Base-by-base conservation (phyloP, 2,329 filamentous ascomycete genomes). In the Xylaria sp. region DNA sequence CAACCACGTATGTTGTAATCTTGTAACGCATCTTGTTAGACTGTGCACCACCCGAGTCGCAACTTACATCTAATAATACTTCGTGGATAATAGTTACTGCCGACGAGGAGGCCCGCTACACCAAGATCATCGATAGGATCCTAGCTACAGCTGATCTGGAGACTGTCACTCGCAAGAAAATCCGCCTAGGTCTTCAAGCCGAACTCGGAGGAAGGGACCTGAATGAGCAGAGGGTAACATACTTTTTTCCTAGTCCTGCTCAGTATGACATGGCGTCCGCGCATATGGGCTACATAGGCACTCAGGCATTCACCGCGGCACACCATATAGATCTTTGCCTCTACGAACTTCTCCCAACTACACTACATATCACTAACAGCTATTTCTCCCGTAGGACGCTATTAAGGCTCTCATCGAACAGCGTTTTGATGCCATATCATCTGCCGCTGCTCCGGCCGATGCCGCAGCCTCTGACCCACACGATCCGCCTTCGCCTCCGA, bases 331-430 rank as follows among this genome's bases (percentile, higher is more conserved):
- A 24, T 32, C 34, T 45, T 27, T 39, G 36, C 24, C 27, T n/a
- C n/a, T 61, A 36, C 21, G 12, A 24, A 34, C 7, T 32, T 45
- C 19, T 30, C 11, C n/a, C n/a, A n/a, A 2, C 4, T 2, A 55
- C 19, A 17, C 3, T 17, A 1, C n/a, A 34, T n/a, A 45, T 51
- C 36, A 47, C 50, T 67, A 14, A 68, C 69, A 48, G 47, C 54
- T 36, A 9, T 27, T 34, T 14, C 11, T 48, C 30, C 39, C 6
- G 47, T 69, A 93, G 91, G 83, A 85, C 77, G 88, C 89, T 14
- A 90, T 93, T 79, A 93, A 93, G 77, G 83, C 83, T 60, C 83
- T 94, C 57, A 93, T 94, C 64, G 90, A 91, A 81, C 85, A 88
- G 72, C 89, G 92, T 19, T 94, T 94, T 78, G 92, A 94, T 75